A percentile compares a stretch with the other conserved stretches of the same genome.
Evolutionary conservation across 805 yeast genomes (phyloP).

Genomic region (Teunomyces pallodes): DNA sequence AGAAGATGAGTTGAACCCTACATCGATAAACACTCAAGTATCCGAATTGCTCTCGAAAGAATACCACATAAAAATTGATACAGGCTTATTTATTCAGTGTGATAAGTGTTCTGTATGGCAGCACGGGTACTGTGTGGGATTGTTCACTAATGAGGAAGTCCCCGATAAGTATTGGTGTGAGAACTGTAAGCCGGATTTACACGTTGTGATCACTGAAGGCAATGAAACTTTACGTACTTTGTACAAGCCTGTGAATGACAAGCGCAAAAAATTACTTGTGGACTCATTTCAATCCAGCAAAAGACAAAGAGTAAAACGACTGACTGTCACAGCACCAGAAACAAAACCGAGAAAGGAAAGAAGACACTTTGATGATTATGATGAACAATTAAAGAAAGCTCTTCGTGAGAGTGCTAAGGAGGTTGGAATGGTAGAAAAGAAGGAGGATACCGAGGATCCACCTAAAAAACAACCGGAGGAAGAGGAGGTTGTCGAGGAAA

Average conservation of each 20-base stretch:
- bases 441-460: slow-evolving; percentile 5
- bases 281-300: slow-evolving; percentile 11
- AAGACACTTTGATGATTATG: slow-evolving; percentile 36
- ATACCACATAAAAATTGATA: slow-evolving; percentile 40
- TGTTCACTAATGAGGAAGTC: slow-evolving; percentile 66
- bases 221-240: slow-evolving; percentile 29
- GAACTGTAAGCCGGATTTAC: slow-evolving; percentile 81
- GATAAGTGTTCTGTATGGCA: slow-evolving; percentile 96
- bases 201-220: slow-evolving; percentile 43
- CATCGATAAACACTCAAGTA: slow-evolving; percentile 23
- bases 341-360: slow-evolving; percentile 27
- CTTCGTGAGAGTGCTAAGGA: slow-evolving; percentile 58
- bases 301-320: slow-evolving; percentile 8
- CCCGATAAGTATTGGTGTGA: slow-evolving; percentile 98
- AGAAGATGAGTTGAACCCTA: slow-evolving; percentile 33
- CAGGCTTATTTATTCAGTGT: slow-evolving; percentile 77
- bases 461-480: not conserved
- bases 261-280: slow-evolving; percentile 33
- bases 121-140: slow-evolving; percentile 94
- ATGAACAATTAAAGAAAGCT: slow-evolving; percentile 46
- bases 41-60: slow-evolving; percentile 26
- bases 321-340: slow-evolving; percentile 9
- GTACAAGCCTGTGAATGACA: slow-evolving; percentile 42
- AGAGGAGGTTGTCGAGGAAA: slow-evolving; percentile 7
- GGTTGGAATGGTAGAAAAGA: slow-evolving; percentile 30